Percentiles rank a stretch among this genome's conserved stretches.
Conservation (phyloP, 768 basidiomycete species). For the Leccinum ochraceum region DNA sequence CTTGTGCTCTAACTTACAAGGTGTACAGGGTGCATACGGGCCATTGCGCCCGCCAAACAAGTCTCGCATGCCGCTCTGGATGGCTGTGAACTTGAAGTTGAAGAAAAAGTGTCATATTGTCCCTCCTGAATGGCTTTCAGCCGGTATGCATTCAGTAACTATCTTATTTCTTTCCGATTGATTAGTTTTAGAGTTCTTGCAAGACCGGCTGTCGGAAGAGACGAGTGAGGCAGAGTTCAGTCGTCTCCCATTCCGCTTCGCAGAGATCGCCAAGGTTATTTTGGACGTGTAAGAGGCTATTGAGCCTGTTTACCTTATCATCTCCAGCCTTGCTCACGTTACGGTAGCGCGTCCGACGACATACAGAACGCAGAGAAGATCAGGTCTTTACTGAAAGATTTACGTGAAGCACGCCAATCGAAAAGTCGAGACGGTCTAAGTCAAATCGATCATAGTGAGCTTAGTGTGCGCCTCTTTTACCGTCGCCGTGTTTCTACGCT, state of each 20-base stretch:
- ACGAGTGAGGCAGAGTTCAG: constrained; percentile 74
- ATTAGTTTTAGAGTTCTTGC: constrained; percentile 66
- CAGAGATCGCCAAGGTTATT: constrained; percentile 88
- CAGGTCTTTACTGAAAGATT: constrained; percentile 83
- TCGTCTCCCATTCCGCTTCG: constrained; percentile 80
- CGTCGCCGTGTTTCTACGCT: neutral
- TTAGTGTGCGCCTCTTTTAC: constrained; percentile 58
- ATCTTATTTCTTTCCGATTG: neutral
- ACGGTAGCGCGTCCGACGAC: constrained; percentile 83
- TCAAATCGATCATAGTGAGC: constrained; percentile 77
- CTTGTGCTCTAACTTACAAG: constrained; percentile 8
- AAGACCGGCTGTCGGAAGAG: constrained; percentile 73
- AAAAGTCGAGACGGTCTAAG: constrained; percentile 87
- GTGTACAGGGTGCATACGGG: constrained; percentile 81
- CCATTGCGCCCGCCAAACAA: constrained; percentile 88
- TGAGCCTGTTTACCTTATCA: neutral
- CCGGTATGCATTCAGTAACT: constrained; percentile 54
- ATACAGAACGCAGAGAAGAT: constrained; percentile 82
- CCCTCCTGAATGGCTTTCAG: constrained; percentile 84
- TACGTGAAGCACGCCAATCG: constrained; percentile 94
- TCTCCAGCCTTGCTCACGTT: neutral
- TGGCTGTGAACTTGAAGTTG: constrained; percentile 89
- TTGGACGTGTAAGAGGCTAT: constrained; percentile 78
- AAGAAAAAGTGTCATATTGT: constrained; percentile 96
- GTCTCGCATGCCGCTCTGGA: constrained; percentile 90